Base-by-base conservation (phyloP, 495 filamentous ascomycete species). In the Astrothelium subdiscretum region DNA sequence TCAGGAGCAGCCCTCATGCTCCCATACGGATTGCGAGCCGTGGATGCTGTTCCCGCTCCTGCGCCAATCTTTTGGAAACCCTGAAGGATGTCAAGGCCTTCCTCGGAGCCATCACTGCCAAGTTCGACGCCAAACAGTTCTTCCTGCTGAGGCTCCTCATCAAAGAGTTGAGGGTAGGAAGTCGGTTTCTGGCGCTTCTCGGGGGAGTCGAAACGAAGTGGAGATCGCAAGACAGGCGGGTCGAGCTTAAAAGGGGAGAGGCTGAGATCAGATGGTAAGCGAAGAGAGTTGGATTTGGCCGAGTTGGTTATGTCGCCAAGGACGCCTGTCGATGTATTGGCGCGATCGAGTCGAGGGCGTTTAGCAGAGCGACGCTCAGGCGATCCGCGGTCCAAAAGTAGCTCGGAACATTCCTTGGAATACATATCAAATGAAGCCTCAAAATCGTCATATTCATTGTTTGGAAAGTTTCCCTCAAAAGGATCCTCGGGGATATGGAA, bases 11-110 rank as follows among this genome's bases (percentile, higher is more conserved):
- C 11, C 43, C 20, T 48, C 12, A 48, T 5, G n/a, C 43, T 48
- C 5, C 43, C 43, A 20, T 48, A 48, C 10, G 43, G 43, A 48
- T 48, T 48, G 43, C 43, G 43, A 18, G 43, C n/a, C n/a, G 43
- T n/a, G 12, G 43, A 5, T 5, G 43, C 43, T n/a, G 43, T 22
- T 12, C 13, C n/a, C 12, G 13, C 20, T 20, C 43, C 43, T 5
- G 70, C 84, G 61, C 90, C 90, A 73, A 96, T 96, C 73, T 90
- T 91, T 72, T 90, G 86, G 68, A 96, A 96, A 6, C 90, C 91
- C 70, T 91, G 87, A 59, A 92, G 79, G 61, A 97, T 85, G 73
- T 96, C 91, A 52, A 95, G 79, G 1, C 86, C 83, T 8, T 76
- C 74, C 66, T 79, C 82, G 51, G 81, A 79, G 32, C 80, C 83